Evolutionary conservation across 108 stramenopile species (phyloP), one percentile per base, ranked within the genome.

Genomic region (Nannochloropsis salina): DNA sequence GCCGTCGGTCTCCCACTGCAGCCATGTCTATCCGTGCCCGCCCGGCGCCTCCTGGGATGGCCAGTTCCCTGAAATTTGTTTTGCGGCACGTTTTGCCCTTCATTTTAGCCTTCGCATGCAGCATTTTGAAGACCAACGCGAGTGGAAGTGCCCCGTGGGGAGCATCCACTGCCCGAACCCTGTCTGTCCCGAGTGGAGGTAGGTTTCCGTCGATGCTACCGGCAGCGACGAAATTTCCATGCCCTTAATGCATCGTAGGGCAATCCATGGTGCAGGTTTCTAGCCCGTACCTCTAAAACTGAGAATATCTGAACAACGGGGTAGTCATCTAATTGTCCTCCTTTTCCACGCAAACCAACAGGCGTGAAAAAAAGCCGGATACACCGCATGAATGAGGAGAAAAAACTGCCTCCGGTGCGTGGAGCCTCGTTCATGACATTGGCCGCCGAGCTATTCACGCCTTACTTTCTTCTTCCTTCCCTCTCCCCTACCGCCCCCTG

Each of bases 81-180:
- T n/a, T n/a, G 61, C 61, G 15, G n/a, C 61, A 2, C 20, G 61
- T 74, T n/a, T 6, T 74, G 15, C 20, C n/a, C 1, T n/a, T 74
- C 61, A n/a, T 74, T n/a, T 74, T 74, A n/a, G 6, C n/a, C 20
- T n/a, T 74, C 15, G 61, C 3, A n/a, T 74, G 15, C 20, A 74
- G 20, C 3, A 74, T n/a, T 74, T n/a, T n/a, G 20, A 74, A n/a
- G 20, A n/a, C n/a, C 6, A n/a, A n/a, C 6, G 61, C 61, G 61
- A 74, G 61, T n/a, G 61, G 61, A n/a, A 74, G 61, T 74, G 8
- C 61, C 61, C 61, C 61, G n/a, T 74, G 61, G 61, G 61, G 61
- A n/a, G 61, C 61, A n/a, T 74, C 61, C 20, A n/a, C 61, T 15
- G 61, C n/a, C 2, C 61, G 61, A 74, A 74, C 61, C 20, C 20